These are phyloP conservation scores for Tolypocladium ovalisporum DNA, from an alignment of 2,329 filamentous ascomycete genomes.

Conservation along the genomic window DNA sequence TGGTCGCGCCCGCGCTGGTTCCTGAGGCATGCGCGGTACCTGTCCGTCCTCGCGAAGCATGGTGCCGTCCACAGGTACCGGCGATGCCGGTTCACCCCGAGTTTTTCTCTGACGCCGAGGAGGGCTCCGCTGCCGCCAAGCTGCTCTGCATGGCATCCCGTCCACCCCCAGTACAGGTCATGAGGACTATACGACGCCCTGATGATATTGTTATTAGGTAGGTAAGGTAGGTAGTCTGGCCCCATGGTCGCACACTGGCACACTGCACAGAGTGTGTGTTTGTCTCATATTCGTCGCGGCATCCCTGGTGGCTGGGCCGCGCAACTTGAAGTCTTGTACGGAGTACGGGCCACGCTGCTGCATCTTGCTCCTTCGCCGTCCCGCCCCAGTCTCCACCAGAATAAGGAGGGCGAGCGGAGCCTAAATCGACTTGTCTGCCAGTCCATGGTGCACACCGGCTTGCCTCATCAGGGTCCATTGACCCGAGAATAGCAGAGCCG, in stretches of 20 bases:
- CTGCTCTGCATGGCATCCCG: background rate
- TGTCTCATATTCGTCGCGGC: background rate
- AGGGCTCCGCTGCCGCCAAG: background rate
- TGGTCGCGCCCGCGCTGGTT: background rate
- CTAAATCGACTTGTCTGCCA: slow-evolving; percentile 2
- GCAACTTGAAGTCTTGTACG: background rate
- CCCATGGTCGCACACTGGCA: background rate
- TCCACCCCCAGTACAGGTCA: background rate
- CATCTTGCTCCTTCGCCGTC: background rate
- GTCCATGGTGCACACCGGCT: background rate
- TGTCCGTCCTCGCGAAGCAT: background rate
- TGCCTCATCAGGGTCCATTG: background rate
- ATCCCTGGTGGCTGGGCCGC: background rate
- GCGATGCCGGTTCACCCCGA: slow-evolving; percentile 25
- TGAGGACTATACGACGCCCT: background rate
- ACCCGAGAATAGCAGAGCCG: background rate
- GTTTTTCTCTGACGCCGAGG: slow-evolving; percentile 18
- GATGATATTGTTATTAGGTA: too few relatives aligned
- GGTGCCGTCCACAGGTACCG: background rate
- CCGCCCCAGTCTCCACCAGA: background rate
- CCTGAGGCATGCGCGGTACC: background rate
- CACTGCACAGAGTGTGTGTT: background rate
- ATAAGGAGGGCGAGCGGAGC: slow-evolving; percentile 1
- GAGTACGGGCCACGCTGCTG: background rate
- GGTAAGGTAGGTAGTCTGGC: background rate